phyloP scores from a whole-genome alignment of 202 grass and related monocot genomes.

The Zizania palustris region DNA sequence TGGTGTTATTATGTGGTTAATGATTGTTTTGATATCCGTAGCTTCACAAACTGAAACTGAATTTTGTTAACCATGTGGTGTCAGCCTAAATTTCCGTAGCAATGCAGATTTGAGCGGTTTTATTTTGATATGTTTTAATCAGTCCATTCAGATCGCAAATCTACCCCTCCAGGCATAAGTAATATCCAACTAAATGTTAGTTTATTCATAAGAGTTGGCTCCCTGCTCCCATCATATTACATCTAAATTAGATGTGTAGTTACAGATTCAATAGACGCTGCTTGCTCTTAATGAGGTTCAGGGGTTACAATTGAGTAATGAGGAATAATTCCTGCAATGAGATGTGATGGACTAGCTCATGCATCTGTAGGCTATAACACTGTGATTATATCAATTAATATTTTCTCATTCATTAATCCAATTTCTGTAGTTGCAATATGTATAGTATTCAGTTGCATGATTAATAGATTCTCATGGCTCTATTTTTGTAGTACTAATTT shows the following conservation, averaged over 20 bases:
- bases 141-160: neutral
- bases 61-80: neutral
- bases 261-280: neutral
- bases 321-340: constrained; percentile 7
- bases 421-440: neutral
- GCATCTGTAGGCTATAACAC: neutral
- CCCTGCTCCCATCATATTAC: neutral
- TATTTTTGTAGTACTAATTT: constrained; percentile 25
- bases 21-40: neutral
- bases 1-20: neutral
- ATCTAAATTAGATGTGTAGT: neutral
- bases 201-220: neutral
- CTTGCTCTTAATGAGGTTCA: constrained; percentile 13
- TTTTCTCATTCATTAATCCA: constrained; percentile 1
- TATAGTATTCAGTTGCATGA: neutral
- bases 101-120: neutral
- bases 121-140: neutral
- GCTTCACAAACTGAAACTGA: neutral
- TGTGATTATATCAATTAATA: neutral
- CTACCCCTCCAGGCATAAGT: neutral
- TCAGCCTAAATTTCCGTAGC: neutral
- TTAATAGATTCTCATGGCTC: neutral
- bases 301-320: neutral
- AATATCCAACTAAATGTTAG: neutral
- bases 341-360: neutral